phyloP scores from a whole-genome alignment of 2,329 filamentous ascomycete species.

The Diaporthe capsici region DNA sequence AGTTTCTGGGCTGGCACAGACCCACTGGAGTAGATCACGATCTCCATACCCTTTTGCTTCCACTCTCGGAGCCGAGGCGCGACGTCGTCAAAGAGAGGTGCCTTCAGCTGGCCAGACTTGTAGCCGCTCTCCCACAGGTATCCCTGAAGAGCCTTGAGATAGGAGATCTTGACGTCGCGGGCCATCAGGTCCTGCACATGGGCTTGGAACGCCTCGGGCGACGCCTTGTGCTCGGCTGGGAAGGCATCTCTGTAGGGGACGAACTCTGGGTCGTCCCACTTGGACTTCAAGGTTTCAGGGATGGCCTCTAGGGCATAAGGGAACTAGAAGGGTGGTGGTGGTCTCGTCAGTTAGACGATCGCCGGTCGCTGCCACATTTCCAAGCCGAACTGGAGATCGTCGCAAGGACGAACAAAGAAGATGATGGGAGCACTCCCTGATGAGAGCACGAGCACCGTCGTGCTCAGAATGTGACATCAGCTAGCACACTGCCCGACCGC shows the following conservation, averaged over 20 bases:
- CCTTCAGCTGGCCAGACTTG: conserved; percentile 75
- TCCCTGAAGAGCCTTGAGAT: conserved; percentile 85
- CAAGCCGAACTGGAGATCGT: conserved; percentile 22
- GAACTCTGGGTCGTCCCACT: conserved; percentile 78
- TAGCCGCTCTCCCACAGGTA: conserved; percentile 85
- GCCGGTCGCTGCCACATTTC: conserved; percentile 5
- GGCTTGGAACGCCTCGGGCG: conserved; percentile 71
- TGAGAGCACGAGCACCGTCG: conserved; percentile 19
- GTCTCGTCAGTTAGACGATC: conserved; percentile 35
- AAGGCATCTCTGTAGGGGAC: conserved; percentile 79
- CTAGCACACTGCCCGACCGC: not conserved
- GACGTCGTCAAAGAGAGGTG: conserved; percentile 83
- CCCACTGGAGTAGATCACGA: conserved; percentile 87
- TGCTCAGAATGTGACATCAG: conserved; percentile 28
- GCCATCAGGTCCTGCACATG: conserved; percentile 80
- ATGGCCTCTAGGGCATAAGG: conserved; percentile 81
- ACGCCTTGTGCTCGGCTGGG: conserved; percentile 72
- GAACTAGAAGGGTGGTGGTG: conserved; percentile 67
- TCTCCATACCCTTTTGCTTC: conserved; percentile 66
- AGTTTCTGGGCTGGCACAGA: conserved; percentile 86
- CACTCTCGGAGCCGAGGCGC: conserved; percentile 73
- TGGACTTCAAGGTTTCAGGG: conserved; percentile 71
- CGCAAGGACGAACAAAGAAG: conserved; percentile 27
- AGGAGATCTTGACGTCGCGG: conserved; percentile 81
- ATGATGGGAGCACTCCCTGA: conserved; percentile 3